Percentiles rank a stretch among this genome's conserved stretches.
Conservation (phyloP, 2,329 filamentous ascomycete species). For the Ceratocystis destructans region DNA sequence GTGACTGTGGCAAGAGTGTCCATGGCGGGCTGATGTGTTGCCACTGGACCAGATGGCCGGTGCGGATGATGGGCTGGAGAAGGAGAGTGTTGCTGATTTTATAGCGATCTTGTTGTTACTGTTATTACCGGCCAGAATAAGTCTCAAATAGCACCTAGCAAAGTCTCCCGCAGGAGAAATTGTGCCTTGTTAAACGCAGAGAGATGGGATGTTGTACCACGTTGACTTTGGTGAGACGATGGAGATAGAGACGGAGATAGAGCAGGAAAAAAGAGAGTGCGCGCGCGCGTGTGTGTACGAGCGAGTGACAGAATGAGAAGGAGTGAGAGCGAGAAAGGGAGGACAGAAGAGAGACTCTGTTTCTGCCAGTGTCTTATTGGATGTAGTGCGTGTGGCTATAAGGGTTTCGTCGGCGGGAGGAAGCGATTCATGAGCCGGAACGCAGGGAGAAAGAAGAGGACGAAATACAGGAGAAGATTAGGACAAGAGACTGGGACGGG, state of each 20-base stretch:
- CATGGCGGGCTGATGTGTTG: not conserved
- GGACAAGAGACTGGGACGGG: not conserved
- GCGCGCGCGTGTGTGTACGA: not conserved
- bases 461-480: not conserved
- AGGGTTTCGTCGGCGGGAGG: not conserved
- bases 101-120: not conserved
- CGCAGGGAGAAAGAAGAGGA: not conserved
- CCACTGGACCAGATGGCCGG: not conserved
- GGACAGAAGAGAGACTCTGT: not conserved
- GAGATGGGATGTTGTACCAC: not conserved
- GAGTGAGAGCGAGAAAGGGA: not conserved
- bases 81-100: not conserved
- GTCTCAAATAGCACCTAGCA: not conserved
- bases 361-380: not conserved
- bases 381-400: not conserved
- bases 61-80: not conserved
- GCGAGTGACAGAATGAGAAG: not conserved
- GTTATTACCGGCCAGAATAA: not conserved
- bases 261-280: not conserved
- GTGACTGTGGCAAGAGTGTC: conserved; percentile 9
- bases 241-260: not conserved
- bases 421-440: conserved; percentile 3
- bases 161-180: conserved; percentile 1
- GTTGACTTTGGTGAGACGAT: not conserved
- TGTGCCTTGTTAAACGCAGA: conserved; percentile 3